Base-by-base conservation (phyloP, 306 rosid genomes). In the Vachellia collinsii region DNA sequence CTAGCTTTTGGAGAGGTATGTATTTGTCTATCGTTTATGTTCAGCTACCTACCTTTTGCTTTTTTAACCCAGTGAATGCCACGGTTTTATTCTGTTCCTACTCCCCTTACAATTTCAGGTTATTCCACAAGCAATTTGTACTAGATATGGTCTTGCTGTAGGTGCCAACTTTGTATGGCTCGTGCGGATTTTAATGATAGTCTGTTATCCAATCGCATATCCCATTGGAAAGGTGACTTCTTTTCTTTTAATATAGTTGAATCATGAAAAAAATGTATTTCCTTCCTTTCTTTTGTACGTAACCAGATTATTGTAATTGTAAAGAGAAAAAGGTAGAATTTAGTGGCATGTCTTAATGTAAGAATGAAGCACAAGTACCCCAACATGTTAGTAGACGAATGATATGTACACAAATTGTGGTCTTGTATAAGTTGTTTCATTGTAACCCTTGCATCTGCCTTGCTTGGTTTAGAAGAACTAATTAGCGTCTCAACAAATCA, bases 61-160 rank as follows among this genome's bases (percentile, higher is more conserved):
- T 63, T 72, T 74, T 47, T 76, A 11, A 20, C 39, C 48, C 29
- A 11, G 59, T 80, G 39, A 81, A 74, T 74, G 65, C 19, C 53
- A 38, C 20, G 69, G 48, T 22, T 17, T 77, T 66, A 79, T 81
- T 71, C n/a, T 34, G 69, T 22, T 37, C 29, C 34, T 4, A 10
- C 34, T 76, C 20, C 37, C 14, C 70, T 79, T 76, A 13, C 43
- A 74, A 65, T 82, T 74, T 73, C 87, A 95, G 99, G 98, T 95
- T 83, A 95, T 95, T 66, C 99, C 99, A 7, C 99, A 95, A 88
- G 90, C 99, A 74, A 95, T 91, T 84, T 95, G 99, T 85, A 87
- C 94, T 72, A 88, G 94, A 85, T 93, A 95, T 79, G 98, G 98
- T 67, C 99, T 95, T 73, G 97, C 98, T 51, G 97, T 95, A 0